These are phyloP conservation scores for Scalesia atractyloides DNA, from an alignment of 129 eudicot genomes.

Conservation along the genomic window DNA sequence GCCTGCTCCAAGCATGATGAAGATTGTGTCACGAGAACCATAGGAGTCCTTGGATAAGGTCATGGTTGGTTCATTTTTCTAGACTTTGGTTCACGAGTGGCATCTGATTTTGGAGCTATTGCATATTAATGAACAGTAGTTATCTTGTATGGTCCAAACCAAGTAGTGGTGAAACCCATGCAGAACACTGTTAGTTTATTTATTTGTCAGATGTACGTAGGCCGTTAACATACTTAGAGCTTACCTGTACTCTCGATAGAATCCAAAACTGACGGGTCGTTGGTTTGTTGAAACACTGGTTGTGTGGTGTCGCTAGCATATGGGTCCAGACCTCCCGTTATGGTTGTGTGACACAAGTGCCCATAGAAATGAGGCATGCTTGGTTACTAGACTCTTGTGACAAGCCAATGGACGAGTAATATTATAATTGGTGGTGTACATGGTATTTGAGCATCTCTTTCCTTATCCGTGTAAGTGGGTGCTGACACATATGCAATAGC, in stretches of 20 bases:
- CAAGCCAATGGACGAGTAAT: conserved; percentile 4
- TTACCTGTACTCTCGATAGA: background rate
- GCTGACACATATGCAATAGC: conserved; percentile 1
- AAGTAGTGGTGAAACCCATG: background rate
- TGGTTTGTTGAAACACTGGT: conserved; percentile 9
- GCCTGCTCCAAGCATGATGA: background rate
- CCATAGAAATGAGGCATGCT: conserved; percentile 16
- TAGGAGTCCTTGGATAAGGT: conserved; percentile 13
- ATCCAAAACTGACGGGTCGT: conserved; percentile 19
- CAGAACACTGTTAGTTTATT: background rate
- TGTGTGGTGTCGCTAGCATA: conserved; percentile 29
- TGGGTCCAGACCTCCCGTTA: conserved; percentile 22
- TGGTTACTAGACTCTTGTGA: conserved; percentile 6
- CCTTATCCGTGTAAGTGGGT: conserved; percentile 18
- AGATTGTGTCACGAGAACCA: conserved; percentile 12
- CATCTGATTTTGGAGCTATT: conserved; percentile 25
- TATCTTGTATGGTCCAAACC: conserved; percentile 1
- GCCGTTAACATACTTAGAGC: background rate
- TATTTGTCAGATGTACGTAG: background rate
- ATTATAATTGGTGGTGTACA: conserved; percentile 9
- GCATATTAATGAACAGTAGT: background rate
- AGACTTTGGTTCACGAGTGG: conserved; percentile 24
- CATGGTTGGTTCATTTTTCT: conserved; percentile 16
- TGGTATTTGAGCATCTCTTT: background rate
- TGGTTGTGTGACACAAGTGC: conserved; percentile 18